A percentile compares a stretch with the other conserved stretches of the same genome.
These are phyloP conservation scores for Rehmannia glutinosa DNA, from an alignment of 257 asterid genomes.

Conservation along the genomic window DNA sequence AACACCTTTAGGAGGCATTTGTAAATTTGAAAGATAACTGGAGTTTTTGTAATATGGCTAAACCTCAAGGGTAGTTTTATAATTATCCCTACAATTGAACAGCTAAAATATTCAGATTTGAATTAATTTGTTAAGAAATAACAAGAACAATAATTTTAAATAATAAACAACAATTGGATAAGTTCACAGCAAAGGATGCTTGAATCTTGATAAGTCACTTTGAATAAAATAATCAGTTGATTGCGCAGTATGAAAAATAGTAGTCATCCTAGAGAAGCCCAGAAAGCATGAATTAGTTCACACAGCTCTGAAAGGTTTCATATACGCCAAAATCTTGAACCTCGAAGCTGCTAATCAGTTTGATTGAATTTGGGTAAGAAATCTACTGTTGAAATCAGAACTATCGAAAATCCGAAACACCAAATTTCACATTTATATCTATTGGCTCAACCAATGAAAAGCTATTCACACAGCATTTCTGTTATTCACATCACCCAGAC, in stretches of 20 bases:
- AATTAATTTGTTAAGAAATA: neutral
- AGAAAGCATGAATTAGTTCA: neutral
- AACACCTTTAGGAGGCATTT: too few relatives aligned
- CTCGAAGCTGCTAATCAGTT: neutral
- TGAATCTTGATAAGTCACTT: neutral
- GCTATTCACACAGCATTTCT: neutral
- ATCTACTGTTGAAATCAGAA: neutral
- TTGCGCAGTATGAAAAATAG: neutral
- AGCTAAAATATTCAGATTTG: neutral
- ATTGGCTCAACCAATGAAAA: neutral
- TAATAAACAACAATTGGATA: neutral
- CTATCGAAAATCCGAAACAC: neutral
- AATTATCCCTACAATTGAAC: neutral
- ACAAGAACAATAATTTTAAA: neutral
- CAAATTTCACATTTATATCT: neutral
- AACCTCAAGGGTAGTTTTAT: too few relatives aligned
- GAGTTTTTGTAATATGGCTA: too few relatives aligned
- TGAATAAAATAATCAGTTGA: neutral
- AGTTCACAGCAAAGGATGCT: neutral
- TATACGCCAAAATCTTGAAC: neutral
- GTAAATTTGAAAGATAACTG: too few relatives aligned
- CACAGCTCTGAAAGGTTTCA: neutral
- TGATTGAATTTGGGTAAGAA: neutral
- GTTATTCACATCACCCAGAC: neutral
- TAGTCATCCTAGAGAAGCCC: neutral